Percentiles rank a stretch among this genome's conserved stretches.
These are phyloP conservation scores for Pilobolus umbonatus DNA, from an alignment of 192 early-diverging fungal species.

Conservation along the genomic window DNA sequence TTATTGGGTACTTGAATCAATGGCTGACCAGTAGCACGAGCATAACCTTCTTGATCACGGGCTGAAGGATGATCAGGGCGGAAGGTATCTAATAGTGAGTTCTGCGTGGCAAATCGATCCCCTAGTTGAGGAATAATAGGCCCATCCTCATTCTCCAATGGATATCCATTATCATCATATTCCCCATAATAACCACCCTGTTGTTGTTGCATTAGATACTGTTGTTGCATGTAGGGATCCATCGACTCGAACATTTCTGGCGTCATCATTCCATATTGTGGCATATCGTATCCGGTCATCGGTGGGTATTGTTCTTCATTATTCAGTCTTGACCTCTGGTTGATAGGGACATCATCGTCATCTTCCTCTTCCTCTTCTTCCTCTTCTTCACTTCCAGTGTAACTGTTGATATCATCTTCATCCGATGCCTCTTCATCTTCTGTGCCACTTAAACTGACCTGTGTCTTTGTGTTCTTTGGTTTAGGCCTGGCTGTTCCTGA, in stretches of 20 bases:
- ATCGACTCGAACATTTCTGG: background rate
- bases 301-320: background rate
- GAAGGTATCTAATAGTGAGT: constrained; percentile 31
- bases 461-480: constrained; percentile 11
- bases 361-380: background rate
- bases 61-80: constrained; percentile 30
- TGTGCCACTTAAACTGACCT: constrained; percentile 18
- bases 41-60: constrained; percentile 33
- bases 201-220: constrained; percentile 4
- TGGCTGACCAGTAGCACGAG: constrained; percentile 30
- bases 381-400: background rate
- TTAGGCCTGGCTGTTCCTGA: constrained; percentile 3
- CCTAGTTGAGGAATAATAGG: constrained; percentile 31
- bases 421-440: constrained; percentile 11
- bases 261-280: background rate
- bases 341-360: background rate
- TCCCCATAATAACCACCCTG: background rate
- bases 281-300: constrained; percentile 3
- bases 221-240: constrained; percentile 3
- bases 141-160: constrained; percentile 20
- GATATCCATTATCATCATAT: constrained; percentile 8
- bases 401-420: background rate
- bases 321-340: too few species aligned
- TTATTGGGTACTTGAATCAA: constrained; percentile 32
- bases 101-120: constrained; percentile 30